Evolutionary conservation across 2,329 filamentous ascomycete species (phyloP), one percentile per base, ranked within the genome.

Genomic region (Ilyonectria sp.): DNA sequence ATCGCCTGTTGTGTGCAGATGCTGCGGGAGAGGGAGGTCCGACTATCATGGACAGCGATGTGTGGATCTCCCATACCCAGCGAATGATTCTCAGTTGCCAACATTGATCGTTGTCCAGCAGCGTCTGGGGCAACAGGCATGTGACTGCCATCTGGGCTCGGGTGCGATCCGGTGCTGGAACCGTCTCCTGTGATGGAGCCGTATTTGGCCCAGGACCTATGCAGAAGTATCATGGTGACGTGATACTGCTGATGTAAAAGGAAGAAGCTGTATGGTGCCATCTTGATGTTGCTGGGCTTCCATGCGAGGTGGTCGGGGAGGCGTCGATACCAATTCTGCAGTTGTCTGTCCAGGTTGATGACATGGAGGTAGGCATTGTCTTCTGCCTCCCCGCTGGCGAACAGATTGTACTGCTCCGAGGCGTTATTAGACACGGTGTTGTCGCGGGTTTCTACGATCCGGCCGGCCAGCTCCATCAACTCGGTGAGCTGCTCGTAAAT

Each of bases 181-280:
- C 77, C 67, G 71, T 82, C 67, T 26, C 77, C 69, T 2, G 77
- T 67, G 26, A 82, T 78, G 31, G 83, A 80, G 13, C 83, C 83
- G 65, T 88, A 88, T 63, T 83, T 82, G 21, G 86, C 85, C 80
- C 86, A 88, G 0, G 86, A 85, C 1, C 86, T 79, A 70, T 88
- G 86, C 6, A 88, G 79, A 11, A 88, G 76, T 56, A 88, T 87
- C 76, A 87, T 81, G 55, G 82, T 83, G 11, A 83, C 82, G 59
- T 88, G 86, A 63, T 88, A 89, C 71, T 88, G 86, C 73, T 88
- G 86, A 67, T 88, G 86, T 9, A 88, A 76, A 9, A 88, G 73
- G 72, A 88, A 88, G 79, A 82, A 91, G 75, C 78, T 85, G 82
- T 80, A 85, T 69, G 73, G 85, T 35, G 78, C 89, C 62, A 72